These are phyloP conservation scores for Agaricus sinodeliciosus DNA, from an alignment of 768 basidiomycete species.

Conservation along the genomic window DNA sequence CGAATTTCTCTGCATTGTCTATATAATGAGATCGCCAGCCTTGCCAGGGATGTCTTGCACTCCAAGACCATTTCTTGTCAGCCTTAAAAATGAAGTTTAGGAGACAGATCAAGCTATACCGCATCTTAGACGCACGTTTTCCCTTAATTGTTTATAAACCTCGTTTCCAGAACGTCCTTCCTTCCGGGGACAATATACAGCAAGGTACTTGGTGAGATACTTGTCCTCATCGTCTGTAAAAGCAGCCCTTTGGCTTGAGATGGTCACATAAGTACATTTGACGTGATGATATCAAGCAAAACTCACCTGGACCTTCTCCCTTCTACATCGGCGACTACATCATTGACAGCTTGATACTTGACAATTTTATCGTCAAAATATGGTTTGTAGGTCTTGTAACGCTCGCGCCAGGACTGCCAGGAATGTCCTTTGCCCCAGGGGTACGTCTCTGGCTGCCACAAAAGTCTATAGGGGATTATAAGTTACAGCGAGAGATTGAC, in stretches of 20 bases:
- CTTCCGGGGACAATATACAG: not conserved
- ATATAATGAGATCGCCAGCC: constrained; percentile 62
- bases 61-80: constrained; percentile 42
- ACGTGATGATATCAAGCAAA: not conserved
- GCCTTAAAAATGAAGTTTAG: constrained; percentile 21
- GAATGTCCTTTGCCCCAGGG: constrained; percentile 44
- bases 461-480: not conserved
- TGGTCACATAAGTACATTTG: not conserved
- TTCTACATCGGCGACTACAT: not conserved
- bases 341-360: constrained; percentile 21
- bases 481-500: not conserved
- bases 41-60: constrained; percentile 44
- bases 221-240: not conserved
- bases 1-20: constrained; percentile 35
- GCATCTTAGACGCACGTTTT: constrained; percentile 32
- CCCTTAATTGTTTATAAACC: constrained; percentile 13
- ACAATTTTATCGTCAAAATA: constrained; percentile 38
- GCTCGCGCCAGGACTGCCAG: constrained; percentile 57
- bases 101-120: not conserved
- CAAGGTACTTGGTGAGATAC: not conserved
- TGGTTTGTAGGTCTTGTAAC: constrained; percentile 39
- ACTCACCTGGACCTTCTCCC: not conserved
- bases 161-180: not conserved
- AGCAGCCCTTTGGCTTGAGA: not conserved
- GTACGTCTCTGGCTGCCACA: constrained; percentile 36